phyloP scores from a whole-genome alignment of 2,329 filamentous ascomycete species.

The Geosmithia putterillii region DNA sequence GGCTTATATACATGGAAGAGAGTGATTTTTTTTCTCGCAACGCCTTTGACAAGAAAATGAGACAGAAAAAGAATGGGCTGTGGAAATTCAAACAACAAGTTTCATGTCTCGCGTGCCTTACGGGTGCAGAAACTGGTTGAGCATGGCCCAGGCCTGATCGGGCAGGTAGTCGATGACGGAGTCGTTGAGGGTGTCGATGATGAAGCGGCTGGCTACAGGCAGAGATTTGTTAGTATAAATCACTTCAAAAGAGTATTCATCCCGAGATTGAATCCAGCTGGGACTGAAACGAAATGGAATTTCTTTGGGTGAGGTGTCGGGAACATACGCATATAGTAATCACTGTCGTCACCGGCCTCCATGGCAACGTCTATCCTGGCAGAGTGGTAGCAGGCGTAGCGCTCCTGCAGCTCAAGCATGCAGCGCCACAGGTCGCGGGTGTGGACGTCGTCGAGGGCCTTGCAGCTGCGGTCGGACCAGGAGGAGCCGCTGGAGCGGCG shows the following conservation, averaged over 20 bases:
- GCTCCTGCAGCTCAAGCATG: conserved; percentile 34
- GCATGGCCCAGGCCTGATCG: conserved; percentile 19
- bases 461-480: conserved; percentile 14
- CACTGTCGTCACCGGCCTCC: conserved; percentile 23
- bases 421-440: conserved; percentile 31
- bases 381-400: conserved; percentile 35
- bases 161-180: conserved; percentile 20
- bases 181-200: conserved; percentile 26
- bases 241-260: no score
- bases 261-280: neutral
- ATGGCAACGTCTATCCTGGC: conserved; percentile 34
- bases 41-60: no score
- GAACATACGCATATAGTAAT: conserved; percentile 31
- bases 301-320: neutral
- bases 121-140: conserved; percentile 15
- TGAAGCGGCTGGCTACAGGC: conserved; percentile 21
- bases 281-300: neutral
- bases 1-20: no score
- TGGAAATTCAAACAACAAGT: no score
- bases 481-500: conserved; percentile 6
- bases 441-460: conserved; percentile 21
- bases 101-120: conserved; percentile 28
- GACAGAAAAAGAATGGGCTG: no score
- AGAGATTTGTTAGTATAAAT: conserved; percentile 3
- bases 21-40: no score